Evolutionary conservation across 768 basidiomycete genomes (phyloP).

Genomic region (Pulveroboletus sp.): DNA sequence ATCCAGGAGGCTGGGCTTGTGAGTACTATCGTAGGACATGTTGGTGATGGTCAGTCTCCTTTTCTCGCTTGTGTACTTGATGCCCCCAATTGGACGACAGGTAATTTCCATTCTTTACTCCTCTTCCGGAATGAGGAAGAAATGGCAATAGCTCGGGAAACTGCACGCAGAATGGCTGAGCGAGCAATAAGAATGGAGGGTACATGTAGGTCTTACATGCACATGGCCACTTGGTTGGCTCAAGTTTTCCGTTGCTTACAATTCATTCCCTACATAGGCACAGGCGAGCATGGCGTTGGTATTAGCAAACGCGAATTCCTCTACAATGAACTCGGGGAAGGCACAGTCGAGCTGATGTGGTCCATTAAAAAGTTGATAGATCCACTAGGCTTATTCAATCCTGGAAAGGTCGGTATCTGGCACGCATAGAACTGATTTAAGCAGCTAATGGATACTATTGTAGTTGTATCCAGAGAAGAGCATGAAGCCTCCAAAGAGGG

Average conservation of each 20-base stretch:
- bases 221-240: too few relatives aligned
- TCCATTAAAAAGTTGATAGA: conserved; percentile 73
- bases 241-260: background rate
- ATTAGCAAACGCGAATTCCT: conserved; percentile 82
- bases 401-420: conserved; percentile 62
- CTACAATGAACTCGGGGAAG: conserved; percentile 75
- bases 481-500: conserved; percentile 12
- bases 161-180: conserved; percentile 60
- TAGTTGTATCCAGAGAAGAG: conserved; percentile 26
- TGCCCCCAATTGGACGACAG: conserved; percentile 17
- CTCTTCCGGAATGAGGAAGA: conserved; percentile 61
- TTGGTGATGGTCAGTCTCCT: conserved; percentile 56
- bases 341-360: conserved; percentile 84
- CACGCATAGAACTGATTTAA: background rate
- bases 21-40: conserved; percentile 72
- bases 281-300: conserved; percentile 86
- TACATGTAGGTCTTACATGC: conserved; percentile 48
- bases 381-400: conserved; percentile 76
- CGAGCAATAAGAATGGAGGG: conserved; percentile 71
- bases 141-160: conserved; percentile 36
- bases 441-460: background rate
- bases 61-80: conserved; percentile 24
- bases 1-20: conserved; percentile 52
- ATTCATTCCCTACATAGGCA: conserved; percentile 39
- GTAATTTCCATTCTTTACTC: conserved; percentile 51